These are phyloP conservation scores for Lactuca sativa DNA, from an alignment of 129 eudicot genomes.

Conservation along the genomic window DNA sequence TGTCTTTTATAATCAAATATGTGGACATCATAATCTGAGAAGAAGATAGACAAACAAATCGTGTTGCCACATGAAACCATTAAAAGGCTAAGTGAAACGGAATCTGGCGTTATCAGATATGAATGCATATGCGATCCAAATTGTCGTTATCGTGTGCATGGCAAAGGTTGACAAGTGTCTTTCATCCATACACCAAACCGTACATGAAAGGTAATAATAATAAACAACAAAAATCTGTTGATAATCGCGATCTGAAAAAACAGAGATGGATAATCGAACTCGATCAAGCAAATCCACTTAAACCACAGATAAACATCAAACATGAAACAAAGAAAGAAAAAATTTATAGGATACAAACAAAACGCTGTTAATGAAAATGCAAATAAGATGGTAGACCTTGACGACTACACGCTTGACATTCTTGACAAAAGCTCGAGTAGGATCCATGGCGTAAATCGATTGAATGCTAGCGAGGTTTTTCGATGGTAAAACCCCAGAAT, in stretches of 20 bases:
- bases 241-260: slow-evolving; percentile 32
- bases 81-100: slow-evolving; percentile 8
- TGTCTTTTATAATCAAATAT: neutral
- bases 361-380: neutral
- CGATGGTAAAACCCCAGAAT: neutral
- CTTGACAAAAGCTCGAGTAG: slow-evolving; percentile 68
- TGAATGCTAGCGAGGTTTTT: slow-evolving; percentile 16
- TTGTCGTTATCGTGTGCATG: slow-evolving; percentile 41
- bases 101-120: slow-evolving; percentile 20
- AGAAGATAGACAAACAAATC: slow-evolving; percentile 10
- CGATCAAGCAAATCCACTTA: slow-evolving; percentile 29
- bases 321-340: neutral
- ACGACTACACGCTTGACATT: slow-evolving; percentile 82
- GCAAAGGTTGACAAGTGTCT: slow-evolving; percentile 34
- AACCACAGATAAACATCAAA: neutral
- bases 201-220: neutral
- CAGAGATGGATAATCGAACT: slow-evolving; percentile 24
- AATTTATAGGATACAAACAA: neutral
- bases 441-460: slow-evolving; percentile 50
- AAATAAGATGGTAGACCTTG: slow-evolving; percentile 43
- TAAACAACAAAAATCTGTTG: neutral
- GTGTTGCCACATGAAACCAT: slow-evolving; percentile 29
- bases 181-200: slow-evolving; percentile 17
- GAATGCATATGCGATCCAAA: neutral
- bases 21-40: slow-evolving; percentile 30